These are phyloP conservation scores for Boletus edulis DNA, from an alignment of 768 basidiomycete species.

Conservation along the genomic window DNA sequence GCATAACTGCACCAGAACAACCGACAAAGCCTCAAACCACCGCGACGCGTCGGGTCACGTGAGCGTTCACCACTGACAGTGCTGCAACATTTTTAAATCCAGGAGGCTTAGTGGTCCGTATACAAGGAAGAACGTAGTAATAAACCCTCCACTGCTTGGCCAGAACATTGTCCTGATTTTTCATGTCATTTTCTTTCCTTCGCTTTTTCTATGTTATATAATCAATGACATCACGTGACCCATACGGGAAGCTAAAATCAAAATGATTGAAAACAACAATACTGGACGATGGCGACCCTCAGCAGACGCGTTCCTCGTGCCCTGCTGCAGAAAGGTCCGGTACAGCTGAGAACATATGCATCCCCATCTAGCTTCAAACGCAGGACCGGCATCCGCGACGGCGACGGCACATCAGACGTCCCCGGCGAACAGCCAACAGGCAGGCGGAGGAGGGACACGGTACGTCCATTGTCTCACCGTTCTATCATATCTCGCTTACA, in stretches of 20 bases:
- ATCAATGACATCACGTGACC: slow-evolving; percentile 6
- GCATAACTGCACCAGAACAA: not conserved
- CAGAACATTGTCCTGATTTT: too few relatives aligned
- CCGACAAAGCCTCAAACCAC: slow-evolving; percentile 17
- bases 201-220: too few relatives aligned
- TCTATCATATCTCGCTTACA: not conserved
- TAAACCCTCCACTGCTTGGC: too few relatives aligned
- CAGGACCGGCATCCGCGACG: slow-evolving; percentile 12
- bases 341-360: slow-evolving; percentile 14
- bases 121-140: too few relatives aligned
- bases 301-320: slow-evolving; percentile 11
- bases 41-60: slow-evolving; percentile 33
- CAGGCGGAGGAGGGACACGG: slow-evolving; percentile 27
- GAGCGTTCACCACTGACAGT: not conserved
- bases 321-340: not conserved
- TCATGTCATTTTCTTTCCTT: too few relatives aligned
- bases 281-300: slow-evolving; percentile 13
- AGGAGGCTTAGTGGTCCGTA: too few relatives aligned
- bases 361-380: slow-evolving; percentile 22
- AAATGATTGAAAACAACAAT: not conserved
- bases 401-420: slow-evolving; percentile 10
- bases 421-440: slow-evolving; percentile 19
- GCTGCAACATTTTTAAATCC: not conserved
- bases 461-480: not conserved
- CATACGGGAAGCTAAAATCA: not conserved